Percentiles rank a stretch among this genome's conserved stretches.
Conservation (phyloP, 2,329 filamentous ascomycete genomes). For the Triangularia setosa region DNA sequence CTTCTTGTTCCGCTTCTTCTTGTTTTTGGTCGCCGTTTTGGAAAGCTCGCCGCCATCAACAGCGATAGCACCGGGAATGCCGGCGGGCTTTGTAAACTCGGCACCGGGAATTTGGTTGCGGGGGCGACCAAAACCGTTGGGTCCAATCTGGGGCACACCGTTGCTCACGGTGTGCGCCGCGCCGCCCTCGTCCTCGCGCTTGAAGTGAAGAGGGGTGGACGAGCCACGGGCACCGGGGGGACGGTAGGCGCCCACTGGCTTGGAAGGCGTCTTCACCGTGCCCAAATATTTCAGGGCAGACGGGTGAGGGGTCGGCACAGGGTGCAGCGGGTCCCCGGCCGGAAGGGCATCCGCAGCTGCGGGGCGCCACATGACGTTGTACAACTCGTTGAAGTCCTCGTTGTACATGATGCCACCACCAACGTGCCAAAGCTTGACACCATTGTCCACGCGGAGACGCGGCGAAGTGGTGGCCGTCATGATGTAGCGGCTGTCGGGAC, state of each 20-base stretch:
- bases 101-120: constrained; percentile 84
- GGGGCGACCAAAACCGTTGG: constrained; percentile 75
- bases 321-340: constrained; percentile 66
- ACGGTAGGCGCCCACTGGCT: constrained; percentile 94
- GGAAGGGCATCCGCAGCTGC: constrained; percentile 57
- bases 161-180: constrained; percentile 77
- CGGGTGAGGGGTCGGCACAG: constrained; percentile 72
- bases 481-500: constrained; percentile 90
- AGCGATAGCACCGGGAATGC: constrained; percentile 65
- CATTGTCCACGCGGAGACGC: constrained; percentile 92
- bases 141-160: constrained; percentile 63
- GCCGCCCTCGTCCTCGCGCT: constrained; percentile 94
- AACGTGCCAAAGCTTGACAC: constrained; percentile 92
- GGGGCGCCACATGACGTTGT: constrained; percentile 86
- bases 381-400: constrained; percentile 90
- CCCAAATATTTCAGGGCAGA: constrained; percentile 80
- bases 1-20: constrained; percentile 97
- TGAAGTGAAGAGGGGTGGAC: constrained; percentile 87
- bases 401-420: constrained; percentile 88
- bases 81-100: constrained; percentile 61
- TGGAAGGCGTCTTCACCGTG: constrained; percentile 89
- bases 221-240: constrained; percentile 89
- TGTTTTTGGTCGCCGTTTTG: constrained; percentile 82
- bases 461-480: constrained; percentile 97
- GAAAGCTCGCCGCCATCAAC: constrained; percentile 67